These are phyloP conservation scores for Ceratocystiopsis minuta DNA, from an alignment of 2,329 filamentous ascomycete species.

Conservation along the genomic window DNA sequence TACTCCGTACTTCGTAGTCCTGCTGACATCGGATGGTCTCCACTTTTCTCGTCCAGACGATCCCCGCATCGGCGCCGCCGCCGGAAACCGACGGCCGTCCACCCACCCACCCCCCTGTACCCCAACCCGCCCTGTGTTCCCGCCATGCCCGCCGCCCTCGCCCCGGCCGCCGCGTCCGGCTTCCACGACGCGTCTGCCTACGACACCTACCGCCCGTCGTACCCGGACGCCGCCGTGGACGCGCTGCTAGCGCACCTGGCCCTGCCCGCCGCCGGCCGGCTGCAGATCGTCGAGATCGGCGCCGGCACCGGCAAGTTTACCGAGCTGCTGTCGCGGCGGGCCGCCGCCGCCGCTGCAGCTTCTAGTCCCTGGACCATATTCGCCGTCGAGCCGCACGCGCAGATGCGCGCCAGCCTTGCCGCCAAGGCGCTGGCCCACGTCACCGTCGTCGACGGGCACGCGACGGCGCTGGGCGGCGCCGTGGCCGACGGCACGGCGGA, in stretches of 20 bases:
- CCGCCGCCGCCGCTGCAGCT: conserved; percentile 29
- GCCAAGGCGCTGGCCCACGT: conserved; percentile 39
- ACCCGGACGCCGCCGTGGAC: conserved; percentile 38
- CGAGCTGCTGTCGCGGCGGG: conserved; percentile 30
- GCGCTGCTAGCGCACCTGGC: conserved; percentile 37
- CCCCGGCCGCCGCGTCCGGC: conserved; percentile 28
- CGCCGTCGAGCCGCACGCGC: conserved; percentile 41
- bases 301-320: conserved; percentile 19
- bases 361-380: conserved; percentile 22
- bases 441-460: conserved; percentile 36
- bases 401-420: conserved; percentile 45
- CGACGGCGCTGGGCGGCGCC: conserved; percentile 33
- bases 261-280: conserved; percentile 24
- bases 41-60: no score
- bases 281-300: conserved; percentile 14
- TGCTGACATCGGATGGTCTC: no score
- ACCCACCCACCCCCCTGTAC: no score
- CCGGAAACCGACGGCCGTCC: no score
- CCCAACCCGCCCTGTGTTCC: neutral
- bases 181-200: conserved; percentile 48
- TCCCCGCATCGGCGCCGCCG: no score
- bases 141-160: conserved; percentile 7
- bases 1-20: no score
- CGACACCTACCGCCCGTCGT: conserved; percentile 50
- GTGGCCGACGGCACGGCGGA: conserved; percentile 41